Evolutionary conservation across 2,329 filamentous ascomycete genomes (phyloP).

Genomic region (Tolypocladium ovalisporum): DNA sequence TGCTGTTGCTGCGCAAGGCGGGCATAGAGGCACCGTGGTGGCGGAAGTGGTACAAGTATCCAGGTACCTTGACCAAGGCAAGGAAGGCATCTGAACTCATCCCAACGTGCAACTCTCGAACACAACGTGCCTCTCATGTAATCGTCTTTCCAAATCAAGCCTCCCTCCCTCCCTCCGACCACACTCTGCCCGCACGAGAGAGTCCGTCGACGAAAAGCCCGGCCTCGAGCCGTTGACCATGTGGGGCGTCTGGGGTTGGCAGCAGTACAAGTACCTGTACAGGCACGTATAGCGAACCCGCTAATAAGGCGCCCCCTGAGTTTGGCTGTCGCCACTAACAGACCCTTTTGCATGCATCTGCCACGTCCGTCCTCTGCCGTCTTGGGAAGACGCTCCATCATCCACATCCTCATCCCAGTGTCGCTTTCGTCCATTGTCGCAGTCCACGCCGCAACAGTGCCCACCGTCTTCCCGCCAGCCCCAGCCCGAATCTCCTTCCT

Average conservation of each 20-base stretch:
- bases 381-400: background rate
- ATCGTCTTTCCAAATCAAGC: too few relatives aligned
- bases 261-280: background rate
- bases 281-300: too few relatives aligned
- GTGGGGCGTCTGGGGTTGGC: background rate
- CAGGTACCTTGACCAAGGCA: background rate
- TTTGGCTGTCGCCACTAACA: background rate
- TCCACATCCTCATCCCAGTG: background rate
- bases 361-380: background rate
- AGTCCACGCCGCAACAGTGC: background rate
- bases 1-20: background rate
- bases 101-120: background rate
- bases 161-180: background rate
- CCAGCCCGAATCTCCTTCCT: background rate
- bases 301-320: background rate
- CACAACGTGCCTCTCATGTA: too few relatives aligned
- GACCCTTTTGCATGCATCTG: background rate
- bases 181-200: background rate
- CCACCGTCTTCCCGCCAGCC: background rate
- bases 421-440: background rate
- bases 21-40: background rate
- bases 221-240: too few relatives aligned
- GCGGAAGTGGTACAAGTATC: background rate
- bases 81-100: background rate
- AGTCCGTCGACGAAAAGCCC: too few relatives aligned